These are phyloP conservation scores for Artemisia annua DNA, from an alignment of 129 eudicot genomes.

Conservation along the genomic window DNA sequence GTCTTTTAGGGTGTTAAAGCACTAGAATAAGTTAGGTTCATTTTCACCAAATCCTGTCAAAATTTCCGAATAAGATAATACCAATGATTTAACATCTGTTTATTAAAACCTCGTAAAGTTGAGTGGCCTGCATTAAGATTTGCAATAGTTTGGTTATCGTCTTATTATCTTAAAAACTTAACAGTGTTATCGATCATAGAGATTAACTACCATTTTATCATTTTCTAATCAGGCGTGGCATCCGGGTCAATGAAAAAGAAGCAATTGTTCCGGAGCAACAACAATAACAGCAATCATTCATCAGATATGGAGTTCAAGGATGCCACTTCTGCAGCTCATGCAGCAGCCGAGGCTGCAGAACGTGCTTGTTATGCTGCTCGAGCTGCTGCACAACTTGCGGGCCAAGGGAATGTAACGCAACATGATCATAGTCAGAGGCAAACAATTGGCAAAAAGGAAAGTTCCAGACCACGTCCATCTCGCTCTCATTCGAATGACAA, in stretches of 20 bases:
- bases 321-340: constrained; percentile 97
- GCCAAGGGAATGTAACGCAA: too few species aligned
- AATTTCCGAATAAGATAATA: too few species aligned
- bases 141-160: background rate
- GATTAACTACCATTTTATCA: constrained; percentile 6
- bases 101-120: background rate
- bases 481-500: constrained; percentile 40
- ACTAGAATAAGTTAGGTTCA: too few species aligned
- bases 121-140: background rate
- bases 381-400: constrained; percentile 86
- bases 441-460: too few species aligned
- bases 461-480: constrained; percentile 17
- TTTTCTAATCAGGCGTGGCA: constrained; percentile 34
- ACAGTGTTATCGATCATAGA: background rate
- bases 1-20: background rate
- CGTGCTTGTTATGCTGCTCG: constrained; percentile 93
- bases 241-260: constrained; percentile 35
- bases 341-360: constrained; percentile 94
- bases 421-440: too few species aligned
- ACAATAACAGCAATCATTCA: constrained; percentile 22
- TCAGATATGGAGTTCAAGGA: constrained; percentile 87
- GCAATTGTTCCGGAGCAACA: constrained; percentile 36
- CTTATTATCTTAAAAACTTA: background rate
- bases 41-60: too few species aligned
- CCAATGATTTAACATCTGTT: too few species aligned